These are phyloP conservation scores for Pyrus hybrid DNA, from an alignment of 331 rosid genomes.

Conservation along the genomic window DNA sequence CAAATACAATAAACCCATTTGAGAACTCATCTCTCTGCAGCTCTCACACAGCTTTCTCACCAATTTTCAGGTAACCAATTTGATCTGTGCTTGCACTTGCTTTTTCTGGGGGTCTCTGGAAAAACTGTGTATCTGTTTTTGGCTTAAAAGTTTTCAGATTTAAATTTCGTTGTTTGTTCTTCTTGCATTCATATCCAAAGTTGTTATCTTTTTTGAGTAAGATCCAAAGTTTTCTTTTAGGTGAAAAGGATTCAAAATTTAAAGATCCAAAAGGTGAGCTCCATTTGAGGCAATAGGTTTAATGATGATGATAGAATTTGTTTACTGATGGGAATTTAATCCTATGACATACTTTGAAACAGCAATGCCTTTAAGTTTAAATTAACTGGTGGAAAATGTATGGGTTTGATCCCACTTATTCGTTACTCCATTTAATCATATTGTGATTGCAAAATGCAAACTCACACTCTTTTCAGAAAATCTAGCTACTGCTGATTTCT, in stretches of 20 bases:
- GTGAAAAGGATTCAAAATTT: not conserved
- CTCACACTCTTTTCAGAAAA: not conserved
- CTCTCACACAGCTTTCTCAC: not conserved
- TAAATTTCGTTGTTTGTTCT: not conserved
- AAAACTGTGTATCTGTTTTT: not conserved
- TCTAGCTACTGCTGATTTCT: not conserved
- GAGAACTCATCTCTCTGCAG: not conserved
- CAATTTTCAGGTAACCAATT: not conserved
- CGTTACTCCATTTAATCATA: not conserved
- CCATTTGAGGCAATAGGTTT: not conserved
- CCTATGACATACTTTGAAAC: not conserved
- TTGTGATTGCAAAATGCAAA: not conserved
- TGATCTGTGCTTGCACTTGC: constrained; percentile 3
- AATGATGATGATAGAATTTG: not conserved
- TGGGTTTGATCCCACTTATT: not conserved
- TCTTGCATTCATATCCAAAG: not conserved
- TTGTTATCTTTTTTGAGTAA: not conserved
- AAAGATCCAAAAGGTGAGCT: not conserved
- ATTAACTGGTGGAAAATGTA: not conserved
- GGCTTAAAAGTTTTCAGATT: not conserved
- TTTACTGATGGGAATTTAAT: not conserved
- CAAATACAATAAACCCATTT: not conserved
- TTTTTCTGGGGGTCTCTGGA: not conserved
- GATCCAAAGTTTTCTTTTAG: not conserved
- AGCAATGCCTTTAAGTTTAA: not conserved